Evolutionary conservation across 768 basidiomycete species (phyloP), one percentile per base, ranked within the genome.

Genomic region (Leccinum aurantiacum): DNA sequence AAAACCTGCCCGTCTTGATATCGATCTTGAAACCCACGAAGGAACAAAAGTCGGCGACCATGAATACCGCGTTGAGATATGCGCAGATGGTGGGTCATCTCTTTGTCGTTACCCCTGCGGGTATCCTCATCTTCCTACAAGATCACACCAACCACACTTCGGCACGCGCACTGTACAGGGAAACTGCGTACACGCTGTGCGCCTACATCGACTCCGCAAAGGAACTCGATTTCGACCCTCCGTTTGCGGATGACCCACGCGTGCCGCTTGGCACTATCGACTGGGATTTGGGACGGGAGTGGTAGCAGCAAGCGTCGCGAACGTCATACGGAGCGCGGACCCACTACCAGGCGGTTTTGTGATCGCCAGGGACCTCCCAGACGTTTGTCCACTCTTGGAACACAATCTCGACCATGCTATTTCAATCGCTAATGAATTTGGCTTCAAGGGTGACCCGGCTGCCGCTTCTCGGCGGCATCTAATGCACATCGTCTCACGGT

Each of bases 21-120:
- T 61, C 85, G 96, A 56, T 88, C 95, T 8, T 96, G 93, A 96
- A 96, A 71, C 94, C 93, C 2, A 91, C 85, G 72, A 91, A 91
- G 66, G 93, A 97, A 60, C 89, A 92, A 66, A 91, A 87, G 31
- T 93, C 88, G 67, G 65, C 77, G 0, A 85, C 89, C 0, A 93
- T 98, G 87, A 84, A 83, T 61, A 87, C 84, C 19, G 93, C 96
- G 0, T 78, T 29, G 27, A 80, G 84, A 64, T 93, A 90, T 73
- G 91, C 88, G 10, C 90, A 96, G 70, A 82, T 80, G 78, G 94
- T 92, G 66, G 56, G 79, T 2, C 14, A 3, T 15, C n/a, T 29
- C 27, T 29, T 29, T 29, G 27, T 29, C 27, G 27, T 29, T 29
- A 29, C 27, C 27, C 27, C 27, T 29, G 27, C 27, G 27, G 27